Conservation (phyloP, 2,329 filamentous ascomycete genomes). For the Aspergillus ibericus region DNA sequence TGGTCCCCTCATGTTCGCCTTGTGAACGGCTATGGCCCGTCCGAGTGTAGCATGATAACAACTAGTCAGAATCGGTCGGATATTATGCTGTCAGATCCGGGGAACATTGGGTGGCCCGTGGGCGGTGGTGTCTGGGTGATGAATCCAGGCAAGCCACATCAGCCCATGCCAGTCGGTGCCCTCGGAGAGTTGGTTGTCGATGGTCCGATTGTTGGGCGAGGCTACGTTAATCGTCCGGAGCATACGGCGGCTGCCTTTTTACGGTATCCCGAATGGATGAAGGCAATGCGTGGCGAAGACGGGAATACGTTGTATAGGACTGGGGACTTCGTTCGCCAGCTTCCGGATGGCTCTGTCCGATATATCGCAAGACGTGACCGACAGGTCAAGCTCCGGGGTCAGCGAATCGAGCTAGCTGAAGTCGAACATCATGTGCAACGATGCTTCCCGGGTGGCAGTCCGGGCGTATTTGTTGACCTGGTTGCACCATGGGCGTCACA, state of each 20-base stretch:
- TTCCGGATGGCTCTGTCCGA: not conserved
- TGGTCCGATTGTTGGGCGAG: not conserved
- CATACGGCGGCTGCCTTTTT: not conserved
- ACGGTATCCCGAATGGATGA: not conserved
- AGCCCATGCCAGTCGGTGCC: not conserved
- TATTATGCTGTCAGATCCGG: slow-evolving; percentile 9
- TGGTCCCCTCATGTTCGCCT: not conserved
- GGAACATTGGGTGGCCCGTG: not conserved
- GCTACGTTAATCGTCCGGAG: not conserved
- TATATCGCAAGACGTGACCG: not conserved
- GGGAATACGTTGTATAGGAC: not conserved
- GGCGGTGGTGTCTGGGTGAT: not conserved
- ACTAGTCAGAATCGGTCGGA: not conserved
- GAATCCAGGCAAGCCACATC: not conserved
- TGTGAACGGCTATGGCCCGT: slow-evolving; percentile 2
- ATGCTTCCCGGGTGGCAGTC: not conserved
- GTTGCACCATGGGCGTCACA: not conserved
- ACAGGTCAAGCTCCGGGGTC: slow-evolving; percentile 7
- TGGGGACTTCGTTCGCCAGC: not conserved
- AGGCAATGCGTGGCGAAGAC: not conserved
- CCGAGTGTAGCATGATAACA: not conserved
- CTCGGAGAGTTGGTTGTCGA: slow-evolving; percentile 2
- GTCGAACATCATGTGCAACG: slow-evolving; percentile 6
- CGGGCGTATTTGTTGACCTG: not conserved
- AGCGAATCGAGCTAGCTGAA: slow-evolving; percentile 6